These are phyloP conservation scores for Aspergillus vadensis DNA, from an alignment of 2,329 filamentous ascomycete species.

Conservation along the genomic window DNA sequence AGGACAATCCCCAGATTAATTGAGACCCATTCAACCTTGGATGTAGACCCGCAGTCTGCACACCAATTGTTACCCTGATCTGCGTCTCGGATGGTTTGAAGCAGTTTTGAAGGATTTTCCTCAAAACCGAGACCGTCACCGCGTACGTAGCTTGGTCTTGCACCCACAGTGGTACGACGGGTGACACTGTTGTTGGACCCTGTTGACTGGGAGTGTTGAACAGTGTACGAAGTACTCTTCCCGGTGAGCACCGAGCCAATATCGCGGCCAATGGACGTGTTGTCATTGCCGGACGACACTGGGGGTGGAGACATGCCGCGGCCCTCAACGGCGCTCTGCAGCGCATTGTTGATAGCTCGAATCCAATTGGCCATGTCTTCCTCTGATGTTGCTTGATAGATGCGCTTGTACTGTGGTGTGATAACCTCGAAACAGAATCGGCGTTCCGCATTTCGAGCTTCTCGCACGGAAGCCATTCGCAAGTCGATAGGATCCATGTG, in stretches of 20 bases:
- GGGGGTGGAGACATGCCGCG: constrained; percentile 57
- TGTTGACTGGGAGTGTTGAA: constrained; percentile 53
- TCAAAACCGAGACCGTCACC: constrained; percentile 72
- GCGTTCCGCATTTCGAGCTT: constrained; percentile 90
- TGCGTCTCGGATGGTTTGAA: constrained; percentile 83
- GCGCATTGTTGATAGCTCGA: constrained; percentile 89
- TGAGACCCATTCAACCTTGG: constrained; percentile 97
- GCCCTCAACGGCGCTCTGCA: constrained; percentile 93
- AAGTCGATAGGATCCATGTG: constrained; percentile 98
- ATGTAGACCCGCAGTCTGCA: constrained; percentile 87
- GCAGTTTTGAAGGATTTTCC: constrained; percentile 79
- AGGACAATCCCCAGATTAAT: constrained; percentile 96
- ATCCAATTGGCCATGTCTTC: constrained; percentile 99
- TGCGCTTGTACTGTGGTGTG: constrained; percentile 90
- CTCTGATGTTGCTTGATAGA: constrained; percentile 96
- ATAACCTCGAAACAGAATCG: constrained; percentile 99
- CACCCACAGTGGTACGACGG: constrained; percentile 87
- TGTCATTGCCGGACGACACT: constrained; percentile 48
- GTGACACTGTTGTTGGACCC: constrained; percentile 62
- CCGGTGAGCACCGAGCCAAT: constrained; percentile 92
- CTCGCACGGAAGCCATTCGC: constrained; percentile 92
- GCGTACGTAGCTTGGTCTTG: constrained; percentile 72
- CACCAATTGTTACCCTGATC: constrained; percentile 94
- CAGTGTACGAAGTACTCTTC: constrained; percentile 70
- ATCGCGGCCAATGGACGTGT: constrained; percentile 71